Conservation (phyloP, 306 rosid species). For the Vigna trinervia region DNA sequence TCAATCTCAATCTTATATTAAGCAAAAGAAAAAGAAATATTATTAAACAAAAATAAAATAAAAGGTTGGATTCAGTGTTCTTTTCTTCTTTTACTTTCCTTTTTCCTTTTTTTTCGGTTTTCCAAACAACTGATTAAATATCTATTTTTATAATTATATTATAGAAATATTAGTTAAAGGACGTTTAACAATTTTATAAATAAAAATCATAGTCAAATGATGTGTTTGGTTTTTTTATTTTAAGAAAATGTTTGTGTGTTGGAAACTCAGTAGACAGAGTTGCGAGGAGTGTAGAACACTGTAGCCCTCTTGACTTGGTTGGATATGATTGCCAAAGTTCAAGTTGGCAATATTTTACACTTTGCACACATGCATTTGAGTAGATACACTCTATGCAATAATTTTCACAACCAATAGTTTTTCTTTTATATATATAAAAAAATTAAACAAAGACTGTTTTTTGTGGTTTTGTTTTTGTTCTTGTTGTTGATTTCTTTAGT, state of each 20-base stretch:
- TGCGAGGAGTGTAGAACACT: conserved; percentile 6
- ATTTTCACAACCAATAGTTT: neutral
- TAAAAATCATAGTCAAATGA: no score
- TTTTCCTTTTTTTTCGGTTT: no score
- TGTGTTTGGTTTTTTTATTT: no score
- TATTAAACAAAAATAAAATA: no score
- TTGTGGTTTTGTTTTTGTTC: conserved; percentile 17
- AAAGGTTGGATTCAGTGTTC: no score
- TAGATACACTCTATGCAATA: conserved; percentile 19
- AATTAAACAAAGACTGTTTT: neutral
- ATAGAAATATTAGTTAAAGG: no score
- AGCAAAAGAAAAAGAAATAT: no score
- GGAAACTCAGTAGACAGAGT: neutral
- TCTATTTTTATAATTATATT: no score
- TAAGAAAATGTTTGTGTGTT: neutral
- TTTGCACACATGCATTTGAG: conserved; percentile 39
- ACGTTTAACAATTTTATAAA: no score
- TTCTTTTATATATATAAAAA: neutral
- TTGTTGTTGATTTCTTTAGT: conserved; percentile 40
- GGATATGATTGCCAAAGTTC: neutral
- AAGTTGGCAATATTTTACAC: conserved; percentile 42
- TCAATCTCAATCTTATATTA: neutral
- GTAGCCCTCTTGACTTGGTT: conserved; percentile 24
- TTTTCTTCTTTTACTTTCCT: no score
- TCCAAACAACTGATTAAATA: no score